Base-by-base conservation (phyloP, 2,329 filamentous ascomycete genomes). In the Arachnomyces sp. region DNA sequence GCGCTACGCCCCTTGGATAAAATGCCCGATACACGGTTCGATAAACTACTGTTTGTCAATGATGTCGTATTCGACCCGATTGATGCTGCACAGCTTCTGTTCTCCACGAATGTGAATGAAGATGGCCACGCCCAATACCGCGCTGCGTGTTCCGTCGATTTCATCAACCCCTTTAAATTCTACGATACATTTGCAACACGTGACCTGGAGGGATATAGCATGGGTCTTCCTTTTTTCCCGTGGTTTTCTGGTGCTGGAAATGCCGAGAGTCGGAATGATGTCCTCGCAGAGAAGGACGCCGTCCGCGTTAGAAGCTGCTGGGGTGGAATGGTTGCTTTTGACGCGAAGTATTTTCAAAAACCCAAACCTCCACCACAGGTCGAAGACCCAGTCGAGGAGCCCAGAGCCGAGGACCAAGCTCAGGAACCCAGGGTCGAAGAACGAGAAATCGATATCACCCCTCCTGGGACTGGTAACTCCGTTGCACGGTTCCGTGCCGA, bases 131-230 rank as follows among this genome's bases (percentile, higher is more conserved):
- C 74, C 0, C 64, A 68, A 35, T 88, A 87, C 53, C 74, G 81
- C 8, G 79, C 82, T 3, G 81, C 80, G 2, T 88, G 84, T 53
- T 81, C 81, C 1, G 70, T 84, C n/a, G 84, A 89, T 63, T 87
- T 82, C 53, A 77, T 80, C 53, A 77, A 79, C 46, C 77, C 81
- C 0, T 78, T 85, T 61, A 80, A 83, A 46, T 84, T 82, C 55
- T 88, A 89, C 58, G 84, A 89, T 58, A 79, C 81, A 1, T 87
- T 82, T 59, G 84, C 83, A 2, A 81, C 79, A 18, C 71, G 83
- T 14, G 84, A 88, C 54, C 61, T 74, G 2, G 79, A 86, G 50
- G 82, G 82, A 0, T 81, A 74, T 53, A 72, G 74, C 18, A 76
- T 81, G 53, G 83, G 82, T 1, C 61, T 86, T 2, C 81, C 82